phyloP scores from a whole-genome alignment of 257 asterid genomes.

The Solanum sitiens region DNA sequence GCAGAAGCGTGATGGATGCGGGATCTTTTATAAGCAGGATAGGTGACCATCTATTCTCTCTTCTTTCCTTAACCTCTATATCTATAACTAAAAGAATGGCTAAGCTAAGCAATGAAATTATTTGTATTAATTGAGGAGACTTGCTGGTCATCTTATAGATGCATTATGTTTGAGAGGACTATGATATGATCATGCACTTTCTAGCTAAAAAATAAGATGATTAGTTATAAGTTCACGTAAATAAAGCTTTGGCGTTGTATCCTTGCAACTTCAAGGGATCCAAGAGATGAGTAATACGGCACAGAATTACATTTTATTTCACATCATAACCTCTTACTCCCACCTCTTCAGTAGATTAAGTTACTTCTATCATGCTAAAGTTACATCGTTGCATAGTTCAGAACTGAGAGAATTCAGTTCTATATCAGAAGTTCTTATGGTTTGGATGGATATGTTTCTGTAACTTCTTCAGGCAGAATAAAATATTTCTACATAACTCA shows the following conservation, averaged over 20 bases:
- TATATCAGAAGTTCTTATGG: neutral
- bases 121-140: neutral
- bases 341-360: neutral
- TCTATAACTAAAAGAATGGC: neutral
- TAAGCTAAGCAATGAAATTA: neutral
- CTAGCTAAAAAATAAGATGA: neutral
- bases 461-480: neutral
- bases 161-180: neutral
- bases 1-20: constrained; percentile 90
- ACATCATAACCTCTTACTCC: neutral
- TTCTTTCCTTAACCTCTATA: neutral
- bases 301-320: neutral
- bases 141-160: neutral
- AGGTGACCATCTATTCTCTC: constrained; percentile 28
- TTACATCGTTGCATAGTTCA: neutral
- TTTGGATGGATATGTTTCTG: neutral
- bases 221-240: neutral
- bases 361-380: neutral
- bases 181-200: neutral
- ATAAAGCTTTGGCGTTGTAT: neutral
- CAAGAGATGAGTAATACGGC: neutral
- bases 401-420: neutral
- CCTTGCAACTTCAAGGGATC: neutral
- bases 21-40: constrained; percentile 61
- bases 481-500: neutral